Evolutionary conservation across 495 filamentous ascomycete genomes (phyloP).

Genomic region (Cudoniella acicularis): DNA sequence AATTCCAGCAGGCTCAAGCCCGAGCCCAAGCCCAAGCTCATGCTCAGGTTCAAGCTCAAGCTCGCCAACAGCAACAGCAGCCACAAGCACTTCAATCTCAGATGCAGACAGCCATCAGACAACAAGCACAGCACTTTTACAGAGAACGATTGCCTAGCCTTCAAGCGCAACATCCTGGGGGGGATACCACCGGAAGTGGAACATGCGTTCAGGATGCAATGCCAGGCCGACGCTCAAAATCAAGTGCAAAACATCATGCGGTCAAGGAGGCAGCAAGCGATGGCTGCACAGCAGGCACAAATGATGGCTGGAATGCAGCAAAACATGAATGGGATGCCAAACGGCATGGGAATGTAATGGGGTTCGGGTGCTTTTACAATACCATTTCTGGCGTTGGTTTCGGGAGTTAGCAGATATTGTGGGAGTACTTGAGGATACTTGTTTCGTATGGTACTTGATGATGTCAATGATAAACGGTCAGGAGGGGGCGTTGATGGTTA

Average conservation of each 20-base stretch:
- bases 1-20: slow-evolving; percentile 21
- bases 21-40: slow-evolving; percentile 18
- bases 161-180: slow-evolving; percentile 10
- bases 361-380: background rate
- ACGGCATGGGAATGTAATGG: slow-evolving; percentile 22
- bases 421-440: background rate
- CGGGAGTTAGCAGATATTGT: background rate
- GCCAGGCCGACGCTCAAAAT: slow-evolving; percentile 10
- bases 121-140: slow-evolving; percentile 9
- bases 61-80: slow-evolving; percentile 24
- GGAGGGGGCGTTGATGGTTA: background rate
- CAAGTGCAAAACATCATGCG: background rate
- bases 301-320: slow-evolving; percentile 18
- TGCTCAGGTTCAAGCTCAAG: slow-evolving; percentile 19
- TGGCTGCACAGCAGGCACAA: background rate
- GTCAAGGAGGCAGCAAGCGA: slow-evolving; percentile 16
- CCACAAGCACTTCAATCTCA: slow-evolving; percentile 12
- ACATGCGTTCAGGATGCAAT: slow-evolving; percentile 12
- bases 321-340: slow-evolving; percentile 20
- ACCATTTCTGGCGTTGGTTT: background rate
- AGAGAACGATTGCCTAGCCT: slow-evolving; percentile 12
- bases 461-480: background rate
- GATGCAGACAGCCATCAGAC: background rate
- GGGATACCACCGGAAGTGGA: slow-evolving; percentile 21
- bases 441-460: background rate